phyloP scores from a whole-genome alignment of 2,329 filamentous ascomycete species.

The Apiospora arundinis region DNA sequence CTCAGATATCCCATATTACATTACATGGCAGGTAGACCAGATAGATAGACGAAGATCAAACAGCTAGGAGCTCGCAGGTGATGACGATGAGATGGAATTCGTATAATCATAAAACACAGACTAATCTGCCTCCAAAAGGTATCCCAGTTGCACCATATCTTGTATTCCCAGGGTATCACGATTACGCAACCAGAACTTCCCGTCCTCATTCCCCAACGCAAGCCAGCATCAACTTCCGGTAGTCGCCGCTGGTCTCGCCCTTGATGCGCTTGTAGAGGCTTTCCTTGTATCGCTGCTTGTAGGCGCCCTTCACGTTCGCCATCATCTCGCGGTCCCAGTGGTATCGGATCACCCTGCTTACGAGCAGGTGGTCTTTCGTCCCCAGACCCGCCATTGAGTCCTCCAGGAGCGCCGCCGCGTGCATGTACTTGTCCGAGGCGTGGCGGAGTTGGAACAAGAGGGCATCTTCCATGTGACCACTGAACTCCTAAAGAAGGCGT shows the following conservation, averaged over 20 bases:
- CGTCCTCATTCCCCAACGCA: constrained; percentile 53
- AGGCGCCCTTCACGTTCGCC: constrained; percentile 80
- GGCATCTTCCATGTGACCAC: constrained; percentile 89
- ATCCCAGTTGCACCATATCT: constrained; percentile 1
- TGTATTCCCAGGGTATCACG: constrained; percentile 13
- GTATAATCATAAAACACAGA: background rate
- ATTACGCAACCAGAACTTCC: background rate
- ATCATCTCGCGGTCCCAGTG: constrained; percentile 85
- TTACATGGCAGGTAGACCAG: background rate
- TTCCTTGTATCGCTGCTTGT: constrained; percentile 71
- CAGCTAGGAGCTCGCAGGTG: background rate
- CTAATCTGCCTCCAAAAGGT: background rate
- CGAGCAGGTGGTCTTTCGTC: constrained; percentile 83
- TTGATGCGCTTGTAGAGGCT: constrained; percentile 74
- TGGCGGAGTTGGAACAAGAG: constrained; percentile 79
- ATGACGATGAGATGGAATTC: background rate
- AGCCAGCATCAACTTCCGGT: constrained; percentile 78
- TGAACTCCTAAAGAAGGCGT: constrained; percentile 70
- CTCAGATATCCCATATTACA: background rate
- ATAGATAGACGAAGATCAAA: background rate
- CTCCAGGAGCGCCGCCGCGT: constrained; percentile 83
- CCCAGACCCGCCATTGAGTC: constrained; percentile 85
- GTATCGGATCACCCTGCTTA: constrained; percentile 76
- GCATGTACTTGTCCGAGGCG: constrained; percentile 81
- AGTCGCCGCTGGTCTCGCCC: constrained; percentile 86